Conservation (phyloP, 192 early-diverging fungal species). For the Coemansia sp. region DNA sequence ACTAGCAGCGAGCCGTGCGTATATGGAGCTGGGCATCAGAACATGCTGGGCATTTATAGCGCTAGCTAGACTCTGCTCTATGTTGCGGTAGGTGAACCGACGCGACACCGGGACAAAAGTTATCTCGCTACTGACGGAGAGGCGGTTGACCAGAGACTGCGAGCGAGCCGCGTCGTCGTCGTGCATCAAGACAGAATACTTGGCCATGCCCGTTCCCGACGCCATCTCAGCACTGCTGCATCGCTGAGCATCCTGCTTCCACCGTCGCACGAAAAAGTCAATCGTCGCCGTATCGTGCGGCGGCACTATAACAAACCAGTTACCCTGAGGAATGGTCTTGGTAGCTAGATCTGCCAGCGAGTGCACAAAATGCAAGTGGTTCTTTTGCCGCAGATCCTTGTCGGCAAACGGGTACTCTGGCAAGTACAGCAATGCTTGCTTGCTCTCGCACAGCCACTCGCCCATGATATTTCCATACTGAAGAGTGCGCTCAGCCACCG, state of each 20-base stretch:
- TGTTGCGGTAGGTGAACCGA: constrained; percentile 32
- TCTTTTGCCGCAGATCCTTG: constrained; percentile 51
- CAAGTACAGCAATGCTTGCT: constrained; percentile 66
- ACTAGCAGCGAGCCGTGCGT: constrained; percentile 24
- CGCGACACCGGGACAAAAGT: constrained; percentile 36
- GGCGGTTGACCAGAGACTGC: constrained; percentile 34
- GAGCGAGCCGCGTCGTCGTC: constrained; percentile 41
- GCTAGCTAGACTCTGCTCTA: constrained; percentile 35
- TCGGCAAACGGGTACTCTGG: constrained; percentile 58
- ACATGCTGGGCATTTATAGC: constrained; percentile 41
- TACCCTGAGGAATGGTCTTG: constrained; percentile 35
- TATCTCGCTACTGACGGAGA: constrained; percentile 24
- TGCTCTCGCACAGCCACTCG: constrained; percentile 75
- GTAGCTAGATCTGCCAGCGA: constrained; percentile 37
- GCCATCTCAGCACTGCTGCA: constrained; percentile 44
- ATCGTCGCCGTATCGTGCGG: constrained; percentile 34
- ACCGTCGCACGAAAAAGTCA: constrained; percentile 38
- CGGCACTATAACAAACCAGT: constrained; percentile 47
- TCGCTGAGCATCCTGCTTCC: constrained; percentile 36
- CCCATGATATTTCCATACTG: constrained; percentile 81
- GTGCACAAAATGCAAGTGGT: constrained; percentile 45
- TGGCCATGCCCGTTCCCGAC: constrained; percentile 29
- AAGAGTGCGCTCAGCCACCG: constrained; percentile 72
- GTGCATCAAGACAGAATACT: constrained; percentile 40
- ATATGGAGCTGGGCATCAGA: constrained; percentile 38